These are phyloP conservation scores for Pterocarpus santalinus DNA, from an alignment of 306 rosid species.

Conservation along the genomic window DNA sequence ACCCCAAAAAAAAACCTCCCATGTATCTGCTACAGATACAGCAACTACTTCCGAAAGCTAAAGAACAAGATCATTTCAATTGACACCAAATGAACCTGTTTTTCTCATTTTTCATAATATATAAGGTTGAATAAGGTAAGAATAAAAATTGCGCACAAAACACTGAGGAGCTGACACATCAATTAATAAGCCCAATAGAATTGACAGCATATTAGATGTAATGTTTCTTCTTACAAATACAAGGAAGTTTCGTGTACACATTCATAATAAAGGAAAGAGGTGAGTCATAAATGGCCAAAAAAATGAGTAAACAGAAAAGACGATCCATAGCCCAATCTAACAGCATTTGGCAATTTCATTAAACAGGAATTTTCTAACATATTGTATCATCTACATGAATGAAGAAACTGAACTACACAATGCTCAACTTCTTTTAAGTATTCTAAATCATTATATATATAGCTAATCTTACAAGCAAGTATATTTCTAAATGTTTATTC, in stretches of 20 bases:
- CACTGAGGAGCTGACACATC: background rate
- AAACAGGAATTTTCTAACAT: background rate
- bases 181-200: background rate
- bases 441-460: background rate
- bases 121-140: background rate
- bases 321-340: background rate
- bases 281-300: background rate
- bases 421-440: slow-evolving; percentile 16
- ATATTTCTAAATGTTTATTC: background rate
- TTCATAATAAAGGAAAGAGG: background rate
- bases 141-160: background rate
- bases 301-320: background rate
- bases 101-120: background rate
- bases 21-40: background rate
- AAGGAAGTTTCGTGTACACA: background rate
- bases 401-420: background rate
- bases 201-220: background rate
- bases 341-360: background rate
- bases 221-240: background rate
- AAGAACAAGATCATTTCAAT: background rate
- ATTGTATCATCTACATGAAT: background rate
- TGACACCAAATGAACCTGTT: slow-evolving; percentile 20
- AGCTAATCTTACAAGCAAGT: background rate
- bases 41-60: background rate
- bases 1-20: background rate